Base-by-base conservation (phyloP, 1,139 yeast genomes). In the Lodderomyces orthopsilosis region DNA sequence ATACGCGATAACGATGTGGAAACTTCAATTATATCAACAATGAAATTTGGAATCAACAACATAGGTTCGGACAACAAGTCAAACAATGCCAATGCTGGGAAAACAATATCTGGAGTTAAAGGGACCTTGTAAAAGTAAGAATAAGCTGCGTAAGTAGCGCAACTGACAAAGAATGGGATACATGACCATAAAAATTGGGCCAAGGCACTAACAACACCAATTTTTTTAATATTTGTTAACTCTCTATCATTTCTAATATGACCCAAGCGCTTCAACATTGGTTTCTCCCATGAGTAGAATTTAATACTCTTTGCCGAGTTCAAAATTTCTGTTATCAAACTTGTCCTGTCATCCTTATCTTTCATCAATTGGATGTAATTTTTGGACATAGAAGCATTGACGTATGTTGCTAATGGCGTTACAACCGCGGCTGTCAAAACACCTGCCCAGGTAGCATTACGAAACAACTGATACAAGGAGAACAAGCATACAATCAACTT, bases 51-150 rank as follows among this genome's bases (percentile, higher is more conserved):
- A 41, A 70, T 56, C 43, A 59, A 48, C 42, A 65, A 52, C 43
- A 70, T 60, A 8, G 74, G 74, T 24, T 60, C 66, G 4, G 70
- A 56, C 41, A 70, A 57, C 42, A 66, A 52, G 24, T 60, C 65
- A 48, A 70, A 68, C 35, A 70, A 55, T 1, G 72, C 57, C 49
- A 69, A 59, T 0, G 73, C 68, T 7, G 76, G 75, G 53, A 70
- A 70, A 10, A 68, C 57, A 35, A 66, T 61, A 9, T 65, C 62
- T 2, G 76, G 74, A 3, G 68, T 61, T 43, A 70, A 59, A 0
- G 65, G 58, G 7, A 52, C 48, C 7, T 53, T 52, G 38, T 61
- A 56, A 36, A 61, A 41, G 35, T 51, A 45, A 2, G 65, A 58
- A 49, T 59, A 68, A 1, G 61, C 49, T 3, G 61, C 53, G 49